Conservation (phyloP, 1,139 yeast genomes). For the Candida pseudoviswanathii region DNA sequence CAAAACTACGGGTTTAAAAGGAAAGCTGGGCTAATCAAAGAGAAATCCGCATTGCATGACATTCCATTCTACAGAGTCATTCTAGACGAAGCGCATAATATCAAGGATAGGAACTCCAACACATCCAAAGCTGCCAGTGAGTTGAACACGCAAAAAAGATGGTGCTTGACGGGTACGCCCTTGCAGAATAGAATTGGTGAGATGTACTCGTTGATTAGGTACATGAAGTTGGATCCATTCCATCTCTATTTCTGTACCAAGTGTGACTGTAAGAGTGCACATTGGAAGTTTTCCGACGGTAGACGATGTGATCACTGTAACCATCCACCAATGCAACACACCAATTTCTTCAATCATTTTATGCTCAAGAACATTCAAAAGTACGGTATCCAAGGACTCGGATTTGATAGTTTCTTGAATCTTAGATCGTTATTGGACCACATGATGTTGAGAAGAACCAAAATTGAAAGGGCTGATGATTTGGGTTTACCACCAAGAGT, state of each 20-base stretch:
- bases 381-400: conserved; percentile 79
- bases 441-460: conserved; percentile 91
- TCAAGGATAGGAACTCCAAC: conserved; percentile 90
- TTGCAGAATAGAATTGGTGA: conserved; percentile 96
- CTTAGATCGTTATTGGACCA: conserved; percentile 73
- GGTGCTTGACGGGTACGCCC: conserved; percentile 97
- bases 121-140: conserved; percentile 90
- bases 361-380: conserved; percentile 90
- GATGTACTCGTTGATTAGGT: conserved; percentile 86
- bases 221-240: conserved; percentile 81
- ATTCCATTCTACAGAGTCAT: conserved; percentile 83
- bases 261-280: conserved; percentile 78
- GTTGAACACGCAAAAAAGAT: conserved; percentile 68
- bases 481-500: conserved; percentile 94
- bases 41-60: conserved; percentile 73
- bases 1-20: conserved; percentile 82
- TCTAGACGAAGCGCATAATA: conserved; percentile 95
- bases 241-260: conserved; percentile 87
- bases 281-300: conserved; percentile 84
- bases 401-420: conserved; percentile 73
- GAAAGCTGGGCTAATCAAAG: conserved; percentile 68
- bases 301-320: conserved; percentile 85
- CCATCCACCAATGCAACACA: conserved; percentile 92
- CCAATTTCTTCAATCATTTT: conserved; percentile 93
- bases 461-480: conserved; percentile 95